Conservation (phyloP, 2,329 filamentous ascomycete genomes). For the Parascedosporium putredinis region DNA sequence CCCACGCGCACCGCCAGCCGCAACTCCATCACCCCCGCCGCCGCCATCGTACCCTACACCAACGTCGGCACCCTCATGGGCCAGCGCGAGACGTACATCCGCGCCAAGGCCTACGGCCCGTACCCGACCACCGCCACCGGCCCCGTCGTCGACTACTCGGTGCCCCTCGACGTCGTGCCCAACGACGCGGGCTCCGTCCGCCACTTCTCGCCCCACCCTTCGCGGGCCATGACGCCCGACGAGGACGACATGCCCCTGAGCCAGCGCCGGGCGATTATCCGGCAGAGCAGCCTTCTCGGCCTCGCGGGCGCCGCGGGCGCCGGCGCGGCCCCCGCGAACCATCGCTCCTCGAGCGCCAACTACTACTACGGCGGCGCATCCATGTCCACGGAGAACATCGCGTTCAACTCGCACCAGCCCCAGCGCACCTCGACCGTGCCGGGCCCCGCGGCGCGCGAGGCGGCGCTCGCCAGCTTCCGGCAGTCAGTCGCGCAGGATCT, state of each 20-base stretch:
- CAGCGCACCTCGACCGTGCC: conserved; percentile 33
- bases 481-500: conserved; percentile 54
- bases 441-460: conserved; percentile 37
- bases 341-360: too few relatives aligned
- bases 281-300: conserved; percentile 34
- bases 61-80: conserved; percentile 46
- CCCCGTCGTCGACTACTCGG: conserved; percentile 1
- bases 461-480: conserved; percentile 57
- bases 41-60: conserved; percentile 34
- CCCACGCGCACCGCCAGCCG: conserved; percentile 2
- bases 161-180: conserved; percentile 15
- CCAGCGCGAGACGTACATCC: conserved; percentile 43
- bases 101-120: conserved; percentile 33
- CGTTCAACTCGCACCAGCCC: conserved; percentile 46
- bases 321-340: conserved; percentile 8
- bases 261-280: conserved; percentile 53
- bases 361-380: background rate
- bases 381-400: conserved; percentile 19
- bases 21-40: conserved; percentile 14
- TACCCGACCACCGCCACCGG: background rate
- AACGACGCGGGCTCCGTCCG: conserved; percentile 33
- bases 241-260: conserved; percentile 63
- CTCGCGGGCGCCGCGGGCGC: conserved; percentile 11
- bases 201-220: conserved; percentile 23
- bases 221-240: conserved; percentile 20